Evolutionary conservation across 805 yeast species (phyloP), one percentile per base, ranked within the genome.

Genomic region (Tetrapisispora taiwanensis): DNA sequence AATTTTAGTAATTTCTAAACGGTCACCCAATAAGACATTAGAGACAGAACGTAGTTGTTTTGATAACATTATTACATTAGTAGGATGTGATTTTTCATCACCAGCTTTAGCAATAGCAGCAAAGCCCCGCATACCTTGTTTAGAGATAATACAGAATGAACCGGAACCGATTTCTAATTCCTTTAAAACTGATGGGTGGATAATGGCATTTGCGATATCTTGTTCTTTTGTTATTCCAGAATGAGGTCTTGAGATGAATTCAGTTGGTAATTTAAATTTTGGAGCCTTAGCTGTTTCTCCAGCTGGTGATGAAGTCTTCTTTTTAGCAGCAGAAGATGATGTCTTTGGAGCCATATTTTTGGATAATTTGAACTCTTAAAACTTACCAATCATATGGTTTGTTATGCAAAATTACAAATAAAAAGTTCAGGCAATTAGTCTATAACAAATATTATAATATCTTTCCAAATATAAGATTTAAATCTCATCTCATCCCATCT

Each of bases 11-110:
- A 90, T 50, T 26, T 66, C 65, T 18, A 76, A 49, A 37, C 79
- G 57, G 44, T 76, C 81, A 36, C 83, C 83, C 6, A 74, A 59
- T 4, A 72, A 47, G 1, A 73, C 49, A 35, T 69, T 72, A 12
- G 70, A 65, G 2, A 71, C 62, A 7, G 63, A 52, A 48, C 80
- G 59, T 32, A 74, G 46, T 0, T 74, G 51, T 30, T 73, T 54
- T 30, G 79, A 76, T 13, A 81, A 68, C 45, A 75, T 65, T 9
- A 78, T 59, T 13, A 77, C 70, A 44, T 69, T 64, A 17, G 47
- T 43, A 1, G 66, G 62, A 34, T 58, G 58, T 8, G 52, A 48
- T 14, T 56, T 57, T 19, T 55, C 63, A 38, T 64, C 66, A 10
- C 71, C 72, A 1, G 63, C 55, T 41, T 65, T 59, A 4, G 73